Evolutionary conservation across 2,329 filamentous ascomycete species (phyloP).

Genomic region (Esteya vermicola): DNA sequence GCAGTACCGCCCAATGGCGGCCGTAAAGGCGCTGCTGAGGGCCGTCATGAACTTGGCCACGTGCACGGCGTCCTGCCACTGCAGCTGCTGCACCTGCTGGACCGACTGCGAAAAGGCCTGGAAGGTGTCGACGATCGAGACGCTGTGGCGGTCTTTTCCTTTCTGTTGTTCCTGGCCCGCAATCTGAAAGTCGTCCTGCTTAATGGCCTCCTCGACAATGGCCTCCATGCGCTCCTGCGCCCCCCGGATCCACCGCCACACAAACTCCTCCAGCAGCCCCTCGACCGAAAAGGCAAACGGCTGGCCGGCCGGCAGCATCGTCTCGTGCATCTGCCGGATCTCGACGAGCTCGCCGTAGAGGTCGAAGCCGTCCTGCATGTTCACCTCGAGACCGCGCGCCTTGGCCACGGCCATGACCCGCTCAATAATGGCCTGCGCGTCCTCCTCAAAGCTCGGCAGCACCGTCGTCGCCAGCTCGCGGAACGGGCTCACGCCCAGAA

Average conservation of each 20-base stretch:
- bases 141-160: conserved; percentile 82
- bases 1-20: conserved; percentile 77
- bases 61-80: conserved; percentile 88
- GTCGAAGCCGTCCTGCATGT: conserved; percentile 85
- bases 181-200: conserved; percentile 75
- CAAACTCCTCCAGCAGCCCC: conserved; percentile 73
- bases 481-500: conserved; percentile 58
- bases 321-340: conserved; percentile 66
- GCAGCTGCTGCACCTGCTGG: conserved; percentile 70
- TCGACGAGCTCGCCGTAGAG: conserved; percentile 80
- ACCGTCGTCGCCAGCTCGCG: conserved; percentile 68
- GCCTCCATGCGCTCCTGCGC: conserved; percentile 67
- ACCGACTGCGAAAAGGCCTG: conserved; percentile 85
- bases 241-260: conserved; percentile 84
- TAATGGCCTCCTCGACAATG: conserved; percentile 82
- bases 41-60: conserved; percentile 97
- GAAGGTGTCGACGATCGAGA: conserved; percentile 88
- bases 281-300: conserved; percentile 84
- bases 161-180: conserved; percentile 43
- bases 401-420: conserved; percentile 64
- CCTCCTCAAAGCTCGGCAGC: conserved; percentile 80
- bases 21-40: conserved; percentile 69
- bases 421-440: conserved; percentile 72
- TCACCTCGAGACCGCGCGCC: conserved; percentile 58
- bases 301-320: conserved; percentile 55